Base-by-base conservation (phyloP, 2,329 filamentous ascomycete genomes). In the Plenodomus lindquistii region DNA sequence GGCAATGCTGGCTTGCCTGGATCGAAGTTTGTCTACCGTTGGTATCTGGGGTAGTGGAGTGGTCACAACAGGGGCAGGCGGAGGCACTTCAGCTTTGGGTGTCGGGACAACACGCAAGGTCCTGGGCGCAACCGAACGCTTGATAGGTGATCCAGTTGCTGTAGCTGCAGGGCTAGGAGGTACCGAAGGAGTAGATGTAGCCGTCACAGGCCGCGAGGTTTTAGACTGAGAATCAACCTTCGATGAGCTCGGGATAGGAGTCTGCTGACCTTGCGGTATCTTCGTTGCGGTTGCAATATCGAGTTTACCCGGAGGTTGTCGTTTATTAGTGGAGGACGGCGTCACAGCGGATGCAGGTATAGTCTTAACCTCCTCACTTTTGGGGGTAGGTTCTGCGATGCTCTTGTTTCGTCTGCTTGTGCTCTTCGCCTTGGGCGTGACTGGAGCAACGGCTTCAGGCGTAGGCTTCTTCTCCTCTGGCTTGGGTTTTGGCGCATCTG, bases 71-170 rank as follows among this genome's bases (percentile, higher is more conserved):
- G 71, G 67, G 39, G 76, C 58, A 22, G 74, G 66, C 15, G 72
- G 74, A 2, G 83, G 78, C 1, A 72, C 69, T 60, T 89, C 87
- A 1, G 78, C 72, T 66, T 84, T 89, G 1, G 85, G 81, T 0
- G 84, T 85, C 17, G 85, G 77, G n/a, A 88, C 77, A 7, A 91
- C 79, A n/a, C 87, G 81, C 29, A 91, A 70, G 1, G 86, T 89
- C 64, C 87, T 86, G 0, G 86, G 80, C 4, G 77, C 73, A 16
- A 57, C 57, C 40, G 67, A 54, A 41, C 73, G 74, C 51, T 74
- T 72, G 19, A 74, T 63, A 4, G 77, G 74, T 4, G 76, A 77
- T 3, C 71, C 70, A 4, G 70, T 72, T 16, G 64, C 63, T 0
- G 82, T 83, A 15, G 84, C 81, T 36, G 80, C 79, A 2, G 79